A percentile compares a stretch with the other conserved stretches of the same genome.
These are phyloP conservation scores for Musa balbisiana DNA, from an alignment of 202 grass and related monocot species.

Conservation along the genomic window DNA sequence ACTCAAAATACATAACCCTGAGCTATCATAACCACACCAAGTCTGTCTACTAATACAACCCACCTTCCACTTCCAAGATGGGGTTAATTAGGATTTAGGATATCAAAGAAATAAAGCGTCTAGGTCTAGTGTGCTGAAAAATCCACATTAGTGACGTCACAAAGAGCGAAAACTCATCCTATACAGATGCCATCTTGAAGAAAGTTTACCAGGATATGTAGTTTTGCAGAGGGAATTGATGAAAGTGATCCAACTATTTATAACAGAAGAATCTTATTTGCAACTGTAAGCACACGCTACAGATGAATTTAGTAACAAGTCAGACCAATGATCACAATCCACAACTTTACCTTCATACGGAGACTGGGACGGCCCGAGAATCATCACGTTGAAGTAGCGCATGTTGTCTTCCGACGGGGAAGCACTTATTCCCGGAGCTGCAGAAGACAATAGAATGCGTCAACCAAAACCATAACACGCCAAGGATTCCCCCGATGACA, in stretches of 20 bases:
- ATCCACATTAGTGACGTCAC: too few relatives aligned
- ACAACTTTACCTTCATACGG: slow-evolving; percentile 60
- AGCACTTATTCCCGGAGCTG: slow-evolving; percentile 81
- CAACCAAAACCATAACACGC: background rate
- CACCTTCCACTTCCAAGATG: too few relatives aligned
- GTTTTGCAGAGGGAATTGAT: background rate
- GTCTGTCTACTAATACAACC: too few relatives aligned
- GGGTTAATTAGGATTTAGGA: too few relatives aligned
- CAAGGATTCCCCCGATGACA: background rate
- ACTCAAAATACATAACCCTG: too few relatives aligned
- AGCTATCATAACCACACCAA: too few relatives aligned
- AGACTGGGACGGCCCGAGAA: slow-evolving; percentile 67
- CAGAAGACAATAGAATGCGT: slow-evolving; percentile 6
- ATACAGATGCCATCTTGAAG: too few relatives aligned
- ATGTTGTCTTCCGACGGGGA: slow-evolving; percentile 90
- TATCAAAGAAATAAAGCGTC: too few relatives aligned
- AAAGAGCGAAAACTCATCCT: too few relatives aligned
- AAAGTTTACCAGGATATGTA: too few relatives aligned
- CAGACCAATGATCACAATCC: background rate
- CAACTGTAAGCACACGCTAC: background rate
- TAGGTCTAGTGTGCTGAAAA: too few relatives aligned
- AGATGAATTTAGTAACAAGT: background rate
- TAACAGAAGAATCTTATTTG: background rate
- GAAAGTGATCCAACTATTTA: background rate
- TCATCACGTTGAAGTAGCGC: slow-evolving; percentile 99